Base-by-base conservation (phyloP, 164 flowering plant genomes). In the Vitis vinifera region DNA sequence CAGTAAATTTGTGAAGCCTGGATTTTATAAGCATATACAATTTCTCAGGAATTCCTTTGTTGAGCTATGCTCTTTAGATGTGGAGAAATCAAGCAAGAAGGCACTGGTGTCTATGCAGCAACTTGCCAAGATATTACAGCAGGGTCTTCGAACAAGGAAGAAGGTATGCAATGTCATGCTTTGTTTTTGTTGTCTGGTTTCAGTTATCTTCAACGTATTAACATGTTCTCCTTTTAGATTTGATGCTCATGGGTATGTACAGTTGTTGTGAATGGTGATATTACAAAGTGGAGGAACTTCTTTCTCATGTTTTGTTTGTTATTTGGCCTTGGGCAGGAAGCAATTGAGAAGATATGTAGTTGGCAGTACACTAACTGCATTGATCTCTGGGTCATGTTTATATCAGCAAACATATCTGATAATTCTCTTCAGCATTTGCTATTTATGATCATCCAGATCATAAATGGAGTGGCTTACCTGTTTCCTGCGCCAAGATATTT, bases 331-430 rank as follows among this genome's bases (percentile, higher is more conserved):
- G 16, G 69, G 63, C 92, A 91, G 99, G 97, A 91, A 85, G 82
- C 82, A 55, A 75, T 91, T 0, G 79, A 79, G 79, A 89, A 78
- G 69, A 84, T 91, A 52, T 83, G 87, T 80, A 86, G 88, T 67
- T 91, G 95, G 97, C 91, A 89, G 73, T 90, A 78, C 68, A 82
- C 72, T 17, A 81, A 81, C 74, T 91, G 98, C 76, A 70, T 96
- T 68, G 94, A 92, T 79, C 82, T 96, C 50, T 96, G 99, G 97
- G 99, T 91, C 59, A 70, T 68, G 65, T 91, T 85, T 80, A 75
- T 88, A 61, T 78, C 91, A 13, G 74, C 67, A 9, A 86, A 90
- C 67, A 66, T 85, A 47, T 72, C 37, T 29, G 98, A 93, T 70
- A 79, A 78, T 72, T 89, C 88, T 79, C 86, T 93, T 59, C 92